Base-by-base conservation (phyloP, 1,139 yeast genomes). In the Cylindricascospora bacillispora region DNA sequence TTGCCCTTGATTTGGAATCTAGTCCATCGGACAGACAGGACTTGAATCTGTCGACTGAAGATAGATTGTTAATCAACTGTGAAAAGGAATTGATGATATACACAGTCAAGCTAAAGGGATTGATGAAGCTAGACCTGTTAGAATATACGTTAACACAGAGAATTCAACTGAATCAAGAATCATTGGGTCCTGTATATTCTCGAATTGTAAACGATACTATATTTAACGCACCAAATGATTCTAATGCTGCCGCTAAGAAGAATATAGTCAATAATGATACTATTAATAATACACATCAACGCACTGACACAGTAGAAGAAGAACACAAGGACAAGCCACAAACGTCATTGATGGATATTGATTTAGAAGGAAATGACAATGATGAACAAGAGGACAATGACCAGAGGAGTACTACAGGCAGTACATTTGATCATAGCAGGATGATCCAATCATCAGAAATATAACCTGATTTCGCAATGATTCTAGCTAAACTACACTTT, bases 71-170 rank as follows among this genome's bases (percentile, higher is more conserved):
- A n/a, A 49, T 49, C 1, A 56, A 44, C 6, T 54, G 51, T 4
- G 56, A 43, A 25, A 62, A 59, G 33, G 65, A 60, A 14, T 51
- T 78, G n/a, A 63, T 73, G 35, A 56, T 68, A 3, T 70, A 54
- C 37, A 53, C 69, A 0, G 54, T 73, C 16, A 74, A 74, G 43
- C 32, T 78, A 26, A 53, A 65, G 26, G 59, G 65, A 5, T 52
- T 75, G 33, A 42, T 57, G 15, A 64, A 63, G 26, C 40, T 65
- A 13, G 62, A 60, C 1, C 44, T 66, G 35, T 40, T 72, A 6
- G 48, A 52, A 13, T 47, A 45, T 1, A 43, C 37, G 1, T 29
- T 65, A 1, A 33, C 47, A 3, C 35, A 52, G 3, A 60, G 86
- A 46, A 38, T 77, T 11, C 42, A 45, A 9, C 51, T 73, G 35